These are phyloP conservation scores for Macrophomina tecta DNA, from an alignment of 2,329 filamentous ascomycete species.

Conservation along the genomic window DNA sequence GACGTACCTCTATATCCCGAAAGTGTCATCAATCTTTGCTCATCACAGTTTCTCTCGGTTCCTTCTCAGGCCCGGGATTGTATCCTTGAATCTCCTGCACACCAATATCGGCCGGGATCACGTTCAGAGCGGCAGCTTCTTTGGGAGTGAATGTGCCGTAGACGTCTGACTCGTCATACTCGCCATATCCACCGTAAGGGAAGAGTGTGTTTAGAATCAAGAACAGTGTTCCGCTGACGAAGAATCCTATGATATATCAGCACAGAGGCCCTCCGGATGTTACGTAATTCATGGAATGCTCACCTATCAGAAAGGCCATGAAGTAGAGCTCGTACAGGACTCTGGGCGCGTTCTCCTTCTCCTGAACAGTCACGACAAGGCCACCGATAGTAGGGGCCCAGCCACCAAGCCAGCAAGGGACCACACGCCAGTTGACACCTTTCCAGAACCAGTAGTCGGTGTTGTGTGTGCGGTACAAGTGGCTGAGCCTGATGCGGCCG, in stretches of 20 bases:
- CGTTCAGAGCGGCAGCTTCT: conserved; percentile 50
- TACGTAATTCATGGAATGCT: conserved; percentile 20
- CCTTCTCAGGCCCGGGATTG: conserved; percentile 10
- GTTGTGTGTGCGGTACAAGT: conserved; percentile 44
- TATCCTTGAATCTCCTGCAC: conserved; percentile 30
- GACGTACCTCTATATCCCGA: no score
- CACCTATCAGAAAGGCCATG: conserved; percentile 55
- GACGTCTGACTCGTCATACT: conserved; percentile 52
- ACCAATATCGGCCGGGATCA: conserved; percentile 35
- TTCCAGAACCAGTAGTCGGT: conserved; percentile 53
- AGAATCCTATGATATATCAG: conserved; percentile 43
- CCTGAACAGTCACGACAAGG: conserved; percentile 45
- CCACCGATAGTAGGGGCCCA: conserved; percentile 53
- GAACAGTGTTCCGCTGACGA: conserved; percentile 43
- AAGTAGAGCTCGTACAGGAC: conserved; percentile 54
- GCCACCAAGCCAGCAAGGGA: conserved; percentile 52
- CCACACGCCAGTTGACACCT: conserved; percentile 52
- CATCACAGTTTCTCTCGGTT: conserved; percentile 7
- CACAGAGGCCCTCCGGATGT: neutral
- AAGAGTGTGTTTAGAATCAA: conserved; percentile 48
- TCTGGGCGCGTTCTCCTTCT: conserved; percentile 41
- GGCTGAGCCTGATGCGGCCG: conserved; percentile 43
- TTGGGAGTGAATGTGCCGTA: conserved; percentile 54
- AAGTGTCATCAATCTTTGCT: neutral
- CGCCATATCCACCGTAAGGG: conserved; percentile 48